Conservation (phyloP, 1,284 basidiomycete genomes). For the Exsudoporus floridanus region DNA sequence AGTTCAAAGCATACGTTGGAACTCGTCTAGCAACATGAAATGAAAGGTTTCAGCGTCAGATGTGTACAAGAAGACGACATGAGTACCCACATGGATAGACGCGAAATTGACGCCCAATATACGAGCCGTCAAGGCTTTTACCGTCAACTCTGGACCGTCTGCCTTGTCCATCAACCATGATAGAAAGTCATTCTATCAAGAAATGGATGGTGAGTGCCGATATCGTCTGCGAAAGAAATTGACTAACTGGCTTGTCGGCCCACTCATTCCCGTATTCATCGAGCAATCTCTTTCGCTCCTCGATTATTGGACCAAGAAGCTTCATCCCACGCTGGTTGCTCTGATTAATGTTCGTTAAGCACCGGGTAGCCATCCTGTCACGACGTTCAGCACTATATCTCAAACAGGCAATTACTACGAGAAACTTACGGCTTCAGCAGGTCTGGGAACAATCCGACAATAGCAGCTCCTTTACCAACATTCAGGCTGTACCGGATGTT, state of each 20-base stretch:
- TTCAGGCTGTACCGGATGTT: slow-evolving; percentile 36
- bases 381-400: background rate
- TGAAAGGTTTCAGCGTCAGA: too few species aligned
- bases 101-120: too few species aligned
- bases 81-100: too few species aligned
- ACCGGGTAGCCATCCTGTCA: slow-evolving; percentile 2
- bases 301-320: slow-evolving; percentile 37
- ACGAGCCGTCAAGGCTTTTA: too few species aligned
- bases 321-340: slow-evolving; percentile 13
- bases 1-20: too few species aligned
- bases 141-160: too few species aligned
- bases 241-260: slow-evolving; percentile 40
- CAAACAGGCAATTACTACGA: background rate
- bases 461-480: slow-evolving; percentile 25
- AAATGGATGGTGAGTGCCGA: too few species aligned
- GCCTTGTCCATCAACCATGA: too few species aligned
- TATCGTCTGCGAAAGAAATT: background rate
- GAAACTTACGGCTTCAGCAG: slow-evolving; percentile 40
- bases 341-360: background rate
- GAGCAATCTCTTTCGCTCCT: slow-evolving; percentile 37
- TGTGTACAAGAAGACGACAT: too few species aligned
- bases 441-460: slow-evolving; percentile 39
- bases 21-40: too few species aligned
- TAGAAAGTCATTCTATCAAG: too few species aligned
- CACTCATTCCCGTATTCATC: slow-evolving; percentile 38